Evolutionary conservation across 2,329 filamentous ascomycete genomes (phyloP).

Genomic region (Malbranchea cinnamomea): DNA sequence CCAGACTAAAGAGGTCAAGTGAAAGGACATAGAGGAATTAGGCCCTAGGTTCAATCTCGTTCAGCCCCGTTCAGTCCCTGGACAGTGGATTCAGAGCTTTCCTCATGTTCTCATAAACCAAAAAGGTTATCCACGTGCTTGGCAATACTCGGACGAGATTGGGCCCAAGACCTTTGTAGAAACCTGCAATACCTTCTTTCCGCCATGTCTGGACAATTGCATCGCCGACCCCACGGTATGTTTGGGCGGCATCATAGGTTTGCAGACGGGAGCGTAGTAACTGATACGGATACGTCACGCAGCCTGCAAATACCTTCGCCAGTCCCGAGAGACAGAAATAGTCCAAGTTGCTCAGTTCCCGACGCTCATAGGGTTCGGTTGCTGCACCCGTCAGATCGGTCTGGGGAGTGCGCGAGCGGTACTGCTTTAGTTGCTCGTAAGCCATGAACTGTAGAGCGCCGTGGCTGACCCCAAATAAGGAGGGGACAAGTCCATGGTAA

Average conservation of each 20-base stretch:
- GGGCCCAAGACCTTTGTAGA: slow-evolving; percentile 81
- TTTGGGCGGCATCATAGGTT: slow-evolving; percentile 64
- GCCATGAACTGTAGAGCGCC: slow-evolving; percentile 92
- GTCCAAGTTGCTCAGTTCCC: slow-evolving; percentile 51
- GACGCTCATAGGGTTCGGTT: no score
- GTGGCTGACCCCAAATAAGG: slow-evolving; percentile 74
- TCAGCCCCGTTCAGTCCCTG: not conserved
- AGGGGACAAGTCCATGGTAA: slow-evolving; percentile 73
- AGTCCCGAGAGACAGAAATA: slow-evolving; percentile 66
- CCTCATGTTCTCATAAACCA: slow-evolving; percentile 92
- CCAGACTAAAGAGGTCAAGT: no score
- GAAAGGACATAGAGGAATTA: no score
- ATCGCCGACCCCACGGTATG: slow-evolving; percentile 58
- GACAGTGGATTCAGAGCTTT: slow-evolving; percentile 53
- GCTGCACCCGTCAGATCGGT: no score
- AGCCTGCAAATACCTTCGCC: slow-evolving; percentile 80
- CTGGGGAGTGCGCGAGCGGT: slow-evolving; percentile 34
- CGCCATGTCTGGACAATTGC: slow-evolving; percentile 60
- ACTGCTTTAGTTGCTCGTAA: slow-evolving; percentile 62
- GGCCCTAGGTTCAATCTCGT: not conserved
- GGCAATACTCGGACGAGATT: slow-evolving; percentile 85
- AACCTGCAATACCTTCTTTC: slow-evolving; percentile 66
- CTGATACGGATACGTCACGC: slow-evolving; percentile 86
- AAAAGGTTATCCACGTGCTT: slow-evolving; percentile 88
- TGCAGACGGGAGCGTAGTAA: slow-evolving; percentile 79